Base-by-base conservation (phyloP, 495 filamentous ascomycete genomes). In the Aspergillus kassunensis region DNA sequence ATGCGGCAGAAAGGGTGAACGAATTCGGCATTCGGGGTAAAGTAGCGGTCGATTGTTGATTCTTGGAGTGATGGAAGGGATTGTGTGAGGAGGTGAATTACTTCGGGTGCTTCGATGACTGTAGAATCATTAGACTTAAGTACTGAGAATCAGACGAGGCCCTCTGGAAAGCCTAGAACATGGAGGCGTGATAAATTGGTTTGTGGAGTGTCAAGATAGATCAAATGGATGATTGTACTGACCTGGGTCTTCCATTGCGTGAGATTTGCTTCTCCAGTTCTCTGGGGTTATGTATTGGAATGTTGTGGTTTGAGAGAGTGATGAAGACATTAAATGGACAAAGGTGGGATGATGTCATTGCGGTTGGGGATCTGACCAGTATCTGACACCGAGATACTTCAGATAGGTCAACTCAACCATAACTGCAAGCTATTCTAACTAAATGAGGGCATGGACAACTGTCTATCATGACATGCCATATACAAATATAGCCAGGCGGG, bases 1-100 rank as follows among this genome's bases (percentile, higher is more conserved):
- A 90, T 84, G 18, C 82, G 82, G 61, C 87, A 92, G 67, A 95
- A 87, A 0, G 90, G 90, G 62, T 96, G 90, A 3, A 79, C 73
- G 64, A 95, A 93, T 49, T 80, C 76, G 13, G 87, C 83, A 55
- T 81, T 66, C 8, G 75, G 77, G 1, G 82, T 79, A 71, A 89
- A 96, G 66, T 87, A 90, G 10, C 67, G 73, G 42, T 89, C 74
- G 18, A 96, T 63, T 5, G 84, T 72, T 15, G 75, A 65, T 21
- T 71, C 65, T 67, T 95, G 90, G 23, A 80, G 64, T 0, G 76
- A 68, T 0, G 86, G 87, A 0, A 79, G 64, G 12, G 82, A 78
- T 63, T 88, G 80, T 21, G 80, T 85, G 40, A 96, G 76, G 44
- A 73, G 60, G 33, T 74, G 77, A 63, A 96, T 87, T 29, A 95